Evolutionary conservation across 1,284 basidiomycete genomes (phyloP).

Genomic region (Apiotrichum sp.): DNA sequence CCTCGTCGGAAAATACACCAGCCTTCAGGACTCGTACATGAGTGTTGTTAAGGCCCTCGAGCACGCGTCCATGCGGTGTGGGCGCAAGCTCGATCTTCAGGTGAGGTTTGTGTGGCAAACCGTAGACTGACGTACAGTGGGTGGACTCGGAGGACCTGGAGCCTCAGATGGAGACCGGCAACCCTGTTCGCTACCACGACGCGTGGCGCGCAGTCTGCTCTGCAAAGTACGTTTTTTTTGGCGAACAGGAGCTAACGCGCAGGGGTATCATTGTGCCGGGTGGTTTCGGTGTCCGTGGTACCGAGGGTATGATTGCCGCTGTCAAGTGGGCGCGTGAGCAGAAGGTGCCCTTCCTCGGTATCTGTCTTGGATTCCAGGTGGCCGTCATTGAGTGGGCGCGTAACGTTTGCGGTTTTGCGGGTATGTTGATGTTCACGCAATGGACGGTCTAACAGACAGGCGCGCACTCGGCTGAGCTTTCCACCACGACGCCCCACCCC

Average conservation of each 20-base stretch:
- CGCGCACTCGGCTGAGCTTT: slow-evolving; percentile 85
- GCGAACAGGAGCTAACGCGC: slow-evolving; percentile 46
- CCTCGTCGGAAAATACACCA: slow-evolving; percentile 96
- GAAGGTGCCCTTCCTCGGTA: slow-evolving; percentile 89
- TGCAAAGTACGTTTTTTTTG: slow-evolving; percentile 56
- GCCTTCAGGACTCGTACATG: slow-evolving; percentile 97
- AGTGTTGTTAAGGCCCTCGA: slow-evolving; percentile 95
- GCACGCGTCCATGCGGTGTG: slow-evolving; percentile 89
- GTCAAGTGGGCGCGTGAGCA: slow-evolving; percentile 96
- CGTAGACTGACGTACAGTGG: slow-evolving; percentile 57
- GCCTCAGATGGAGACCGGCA: slow-evolving; percentile 64
- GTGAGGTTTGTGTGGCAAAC: slow-evolving; percentile 49
- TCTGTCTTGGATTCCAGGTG: slow-evolving; percentile 97
- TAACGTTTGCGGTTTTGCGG: slow-evolving; percentile 67
- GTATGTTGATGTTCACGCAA: slow-evolving; percentile 47
- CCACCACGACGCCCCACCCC: slow-evolving; percentile 56
- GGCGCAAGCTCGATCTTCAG: slow-evolving; percentile 71
- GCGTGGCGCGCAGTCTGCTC: slow-evolving; percentile 91
- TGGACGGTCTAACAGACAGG: slow-evolving; percentile 48
- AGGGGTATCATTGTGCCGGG: slow-evolving; percentile 87
- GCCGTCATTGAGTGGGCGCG: slow-evolving; percentile 94
- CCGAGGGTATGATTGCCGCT: slow-evolving; percentile 95
- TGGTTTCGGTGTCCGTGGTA: slow-evolving; percentile 88
- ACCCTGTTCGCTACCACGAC: slow-evolving; percentile 89
- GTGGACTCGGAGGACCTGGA: slow-evolving; percentile 95